A percentile compares a stretch with the other conserved stretches of the same genome.
Conservation (phyloP, 768 basidiomycete species). For the Cyclocybe aegerita region DNA sequence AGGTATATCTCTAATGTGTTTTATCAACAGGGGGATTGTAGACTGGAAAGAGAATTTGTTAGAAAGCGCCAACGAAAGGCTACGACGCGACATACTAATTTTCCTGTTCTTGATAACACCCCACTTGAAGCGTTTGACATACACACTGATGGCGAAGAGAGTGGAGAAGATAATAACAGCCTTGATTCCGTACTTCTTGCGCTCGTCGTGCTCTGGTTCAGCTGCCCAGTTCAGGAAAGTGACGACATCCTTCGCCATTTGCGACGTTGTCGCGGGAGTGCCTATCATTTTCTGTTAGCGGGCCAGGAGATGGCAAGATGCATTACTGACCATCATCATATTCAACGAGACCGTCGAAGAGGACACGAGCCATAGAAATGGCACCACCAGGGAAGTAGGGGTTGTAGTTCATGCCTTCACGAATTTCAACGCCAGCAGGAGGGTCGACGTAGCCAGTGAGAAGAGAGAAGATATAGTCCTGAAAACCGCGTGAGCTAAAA, state of each 20-base stretch:
- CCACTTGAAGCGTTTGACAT: slow-evolving; percentile 98
- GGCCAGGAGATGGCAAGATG: background rate
- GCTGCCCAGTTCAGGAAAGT: slow-evolving; percentile 97
- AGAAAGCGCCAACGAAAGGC: background rate
- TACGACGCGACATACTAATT: slow-evolving; percentile 56
- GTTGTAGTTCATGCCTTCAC: slow-evolving; percentile 99
- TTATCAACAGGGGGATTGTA: slow-evolving; percentile 63
- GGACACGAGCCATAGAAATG: slow-evolving; percentile 95
- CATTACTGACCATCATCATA: slow-evolving; percentile 80
- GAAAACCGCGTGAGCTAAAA: background rate
- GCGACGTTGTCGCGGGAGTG: slow-evolving; percentile 94
- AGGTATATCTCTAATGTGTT: slow-evolving; percentile 45
- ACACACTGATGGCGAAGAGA: slow-evolving; percentile 77
- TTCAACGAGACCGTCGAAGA: slow-evolving; percentile 96
- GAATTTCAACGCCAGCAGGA: slow-evolving; percentile 91
- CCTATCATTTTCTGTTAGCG: slow-evolving; percentile 38
- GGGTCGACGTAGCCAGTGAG: slow-evolving; percentile 97
- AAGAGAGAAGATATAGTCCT: slow-evolving; percentile 98
- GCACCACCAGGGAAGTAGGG: slow-evolving; percentile 99
- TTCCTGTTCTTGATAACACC: slow-evolving; percentile 89
- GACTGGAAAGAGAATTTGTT: slow-evolving; percentile 30
- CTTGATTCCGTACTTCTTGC: slow-evolving; percentile 96
- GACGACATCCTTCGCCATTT: slow-evolving; percentile 99
- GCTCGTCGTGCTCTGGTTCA: slow-evolving; percentile 96
- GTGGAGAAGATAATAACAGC: slow-evolving; percentile 91